Percentiles rank a stretch among this genome's conserved stretches.
Conservation (phyloP, 2,329 filamentous ascomycete genomes). For the Pezicula rhizophila region DNA sequence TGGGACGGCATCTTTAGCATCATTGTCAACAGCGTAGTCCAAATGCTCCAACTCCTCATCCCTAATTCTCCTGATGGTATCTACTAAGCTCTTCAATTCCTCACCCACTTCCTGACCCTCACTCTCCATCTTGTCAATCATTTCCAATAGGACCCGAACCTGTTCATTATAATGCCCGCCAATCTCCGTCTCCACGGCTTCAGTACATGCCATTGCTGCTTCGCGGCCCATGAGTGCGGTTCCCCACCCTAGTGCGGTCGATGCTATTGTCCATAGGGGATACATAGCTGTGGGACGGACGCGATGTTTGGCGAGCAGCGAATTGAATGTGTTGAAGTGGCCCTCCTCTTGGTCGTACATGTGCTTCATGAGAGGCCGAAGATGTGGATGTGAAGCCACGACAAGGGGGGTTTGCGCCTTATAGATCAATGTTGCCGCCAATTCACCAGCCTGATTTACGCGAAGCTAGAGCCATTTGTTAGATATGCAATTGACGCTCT, state of each 20-base stretch:
- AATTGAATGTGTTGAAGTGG: constrained; percentile 82
- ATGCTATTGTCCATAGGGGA: constrained; percentile 78
- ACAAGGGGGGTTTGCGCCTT: constrained; percentile 80
- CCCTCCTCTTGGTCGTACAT: constrained; percentile 97
- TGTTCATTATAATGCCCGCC: constrained; percentile 93
- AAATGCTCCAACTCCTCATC: constrained; percentile 97
- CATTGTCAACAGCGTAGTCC: constrained; percentile 89
- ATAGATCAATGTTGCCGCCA: constrained; percentile 96
- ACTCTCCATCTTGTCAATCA: constrained; percentile 69
- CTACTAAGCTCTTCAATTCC: constrained; percentile 68
- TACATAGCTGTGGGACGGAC: constrained; percentile 90
- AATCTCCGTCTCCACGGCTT: constrained; percentile 97
- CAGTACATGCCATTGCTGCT: constrained; percentile 96
- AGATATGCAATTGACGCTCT: not conserved
- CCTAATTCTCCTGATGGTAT: constrained; percentile 72
- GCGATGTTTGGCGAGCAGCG: constrained; percentile 75
- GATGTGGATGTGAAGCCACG: constrained; percentile 73
- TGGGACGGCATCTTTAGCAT: constrained; percentile 82
- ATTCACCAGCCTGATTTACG: constrained; percentile 94
- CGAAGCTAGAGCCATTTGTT: constrained; percentile 52
- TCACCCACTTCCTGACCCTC: constrained; percentile 74
- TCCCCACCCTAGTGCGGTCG: constrained; percentile 78
- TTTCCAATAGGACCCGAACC: constrained; percentile 73
- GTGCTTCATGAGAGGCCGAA: constrained; percentile 87
- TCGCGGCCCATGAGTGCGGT: constrained; percentile 86